phyloP scores from a whole-genome alignment of 2,329 filamentous ascomycete genomes.

The Rhynchosporium secalis region DNA sequence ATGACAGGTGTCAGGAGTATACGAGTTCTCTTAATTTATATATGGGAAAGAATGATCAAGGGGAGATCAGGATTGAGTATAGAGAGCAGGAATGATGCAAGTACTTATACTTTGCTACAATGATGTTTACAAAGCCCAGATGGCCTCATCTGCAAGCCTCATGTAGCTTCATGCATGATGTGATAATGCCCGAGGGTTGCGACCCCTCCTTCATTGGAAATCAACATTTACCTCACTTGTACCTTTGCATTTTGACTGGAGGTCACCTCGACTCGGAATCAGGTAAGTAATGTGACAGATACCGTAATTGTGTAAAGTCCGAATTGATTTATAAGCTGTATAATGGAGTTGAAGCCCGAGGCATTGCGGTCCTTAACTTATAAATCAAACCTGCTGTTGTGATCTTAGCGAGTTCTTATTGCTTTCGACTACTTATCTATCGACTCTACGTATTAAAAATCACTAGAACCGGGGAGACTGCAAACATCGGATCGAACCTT shows the following conservation, averaged over 20 bases:
- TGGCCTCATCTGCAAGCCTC: not conserved
- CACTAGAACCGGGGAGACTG: too few relatives aligned
- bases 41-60: not conserved
- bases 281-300: not conserved
- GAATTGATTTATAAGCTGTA: conserved; percentile 8
- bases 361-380: not conserved
- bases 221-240: conserved; percentile 7
- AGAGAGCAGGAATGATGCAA: not conserved
- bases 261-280: not conserved
- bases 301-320: not conserved
- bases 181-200: conserved; percentile 1
- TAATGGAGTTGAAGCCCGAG: not conserved
- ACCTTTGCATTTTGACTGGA: not conserved
- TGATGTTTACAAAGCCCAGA: not conserved
- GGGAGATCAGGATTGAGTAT: not conserved
- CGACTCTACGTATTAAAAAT: too few relatives aligned
- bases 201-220: conserved; percentile 11
- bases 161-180: conserved; percentile 1
- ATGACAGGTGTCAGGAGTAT: not conserved
- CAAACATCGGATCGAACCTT: not conserved
- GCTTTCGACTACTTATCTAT: too few relatives aligned
- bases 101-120: not conserved
- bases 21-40: not conserved
- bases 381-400: too few relatives aligned
- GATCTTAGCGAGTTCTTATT: too few relatives aligned